These are phyloP conservation scores for Paxillus ammoniavirescens DNA, from an alignment of 768 basidiomycete genomes.

Conservation along the genomic window DNA sequence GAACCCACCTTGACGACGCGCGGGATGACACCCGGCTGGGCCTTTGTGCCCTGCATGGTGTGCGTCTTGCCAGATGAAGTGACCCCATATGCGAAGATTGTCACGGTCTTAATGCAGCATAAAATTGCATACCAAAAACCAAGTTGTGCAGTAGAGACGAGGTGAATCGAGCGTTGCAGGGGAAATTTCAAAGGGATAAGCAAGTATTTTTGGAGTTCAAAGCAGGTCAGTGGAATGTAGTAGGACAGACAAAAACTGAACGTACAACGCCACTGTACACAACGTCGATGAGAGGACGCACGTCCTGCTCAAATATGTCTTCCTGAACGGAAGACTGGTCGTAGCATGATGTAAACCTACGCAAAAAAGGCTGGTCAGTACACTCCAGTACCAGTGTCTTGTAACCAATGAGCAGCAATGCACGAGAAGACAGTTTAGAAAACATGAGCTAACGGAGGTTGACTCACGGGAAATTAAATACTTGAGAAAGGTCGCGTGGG, in stretches of 20 bases:
- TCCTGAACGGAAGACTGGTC: slow-evolving; percentile 68
- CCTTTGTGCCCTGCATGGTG: slow-evolving; percentile 82
- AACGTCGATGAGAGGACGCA: slow-evolving; percentile 74
- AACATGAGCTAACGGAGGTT: too few relatives aligned
- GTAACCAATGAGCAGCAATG: not conserved
- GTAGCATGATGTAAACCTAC: slow-evolving; percentile 74
- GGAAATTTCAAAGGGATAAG: too few relatives aligned
- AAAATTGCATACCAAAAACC: not conserved
- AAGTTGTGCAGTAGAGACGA: not conserved
- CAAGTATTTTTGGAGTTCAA: not conserved
- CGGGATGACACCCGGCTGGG: slow-evolving; percentile 83
- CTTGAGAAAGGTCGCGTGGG: slow-evolving; percentile 62
- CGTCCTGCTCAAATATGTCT: slow-evolving; percentile 74
- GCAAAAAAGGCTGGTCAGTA: slow-evolving; percentile 1
- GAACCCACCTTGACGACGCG: slow-evolving; percentile 65
- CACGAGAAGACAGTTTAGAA: not conserved
- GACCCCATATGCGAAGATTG: slow-evolving; percentile 88
- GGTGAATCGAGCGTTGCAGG: too few relatives aligned
- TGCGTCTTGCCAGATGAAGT: slow-evolving; percentile 91
- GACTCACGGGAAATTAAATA: slow-evolving; percentile 77
- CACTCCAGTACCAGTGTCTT: not conserved
- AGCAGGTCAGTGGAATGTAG: not conserved
- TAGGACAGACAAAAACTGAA: slow-evolving; percentile 1
- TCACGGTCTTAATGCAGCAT: slow-evolving; percentile 57
- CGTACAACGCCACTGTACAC: slow-evolving; percentile 75